Evolutionary conservation across 164 flowering plant genomes (phyloP), one percentile per base, ranked within the genome.

Genomic region (Platanus orientalis): DNA sequence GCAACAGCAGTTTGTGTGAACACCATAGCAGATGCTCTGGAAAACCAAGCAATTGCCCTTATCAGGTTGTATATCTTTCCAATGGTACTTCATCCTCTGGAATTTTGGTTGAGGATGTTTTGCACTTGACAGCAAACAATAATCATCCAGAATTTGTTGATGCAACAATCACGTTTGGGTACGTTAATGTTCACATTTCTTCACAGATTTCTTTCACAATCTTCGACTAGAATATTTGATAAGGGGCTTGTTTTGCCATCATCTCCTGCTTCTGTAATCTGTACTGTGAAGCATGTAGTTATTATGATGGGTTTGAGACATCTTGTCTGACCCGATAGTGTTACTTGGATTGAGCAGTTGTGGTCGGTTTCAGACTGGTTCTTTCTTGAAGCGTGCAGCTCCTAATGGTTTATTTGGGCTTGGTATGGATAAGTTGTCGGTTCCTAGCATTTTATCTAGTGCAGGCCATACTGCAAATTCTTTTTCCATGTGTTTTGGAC

Each of bases 131-230:
- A 45, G 76, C 88, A 9, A 87, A 89, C 28, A 76, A 83, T 60
- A 52, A 51, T 62, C 63, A 67, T 47, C 56, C 59, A 49, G 69
- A 82, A 71, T 57, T 29, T 54, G 71, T 88, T 57, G 74, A 79
- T 23, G 86, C 92, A 12, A 75, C 23, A 4, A 76, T 94, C 51
- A 79, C 80, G 47, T 79, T 94, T 71, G 98, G 97, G 98, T 90
- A 66, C 16, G 88, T 67, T 57, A 27, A 42, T 6, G 19, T 63
- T 54, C 16, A 4, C 23, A 11, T 23, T 67, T 6, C 32, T 16
- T 29, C 4, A 11, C 39, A n/a, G 3, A 23, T 6, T 52, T 17
- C n/a, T 36, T 30, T 54, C 0, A 23, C 48, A 47, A 16, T n/a
- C 45, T 52, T 53, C 16, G 11, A n/a, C 23, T 28, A 51, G 50